Evolutionary conservation across 2,329 filamentous ascomycete species (phyloP).

Genomic region (Alternaria solani): DNA sequence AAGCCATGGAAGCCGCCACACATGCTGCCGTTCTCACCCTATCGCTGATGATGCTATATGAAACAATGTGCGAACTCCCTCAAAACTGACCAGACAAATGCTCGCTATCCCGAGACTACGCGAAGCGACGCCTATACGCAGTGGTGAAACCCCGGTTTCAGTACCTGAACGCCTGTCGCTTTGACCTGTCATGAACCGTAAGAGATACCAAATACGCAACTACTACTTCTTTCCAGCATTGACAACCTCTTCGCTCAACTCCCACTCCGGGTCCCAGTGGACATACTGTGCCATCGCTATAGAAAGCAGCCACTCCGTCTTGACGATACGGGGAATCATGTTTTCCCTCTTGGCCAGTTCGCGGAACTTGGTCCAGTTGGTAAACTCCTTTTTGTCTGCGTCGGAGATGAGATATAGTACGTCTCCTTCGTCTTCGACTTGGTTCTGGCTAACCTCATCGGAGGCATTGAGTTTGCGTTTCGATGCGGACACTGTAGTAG

Average conservation of each 20-base stretch:
- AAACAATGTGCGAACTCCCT: neutral
- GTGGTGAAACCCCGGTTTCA: conserved; percentile 18
- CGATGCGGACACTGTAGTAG: conserved; percentile 67
- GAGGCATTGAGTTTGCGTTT: conserved; percentile 45
- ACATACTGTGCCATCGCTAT: conserved; percentile 88
- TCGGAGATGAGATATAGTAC: conserved; percentile 82
- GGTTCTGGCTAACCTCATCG: conserved; percentile 60
- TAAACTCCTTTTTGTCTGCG: conserved; percentile 68
- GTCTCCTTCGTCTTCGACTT: conserved; percentile 65
- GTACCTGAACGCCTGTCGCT: conserved; percentile 30
- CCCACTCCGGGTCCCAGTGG: conserved; percentile 47
- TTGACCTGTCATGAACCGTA: conserved; percentile 16
- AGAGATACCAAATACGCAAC: neutral
- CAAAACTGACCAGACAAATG: neutral
- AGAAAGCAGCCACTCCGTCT: conserved; percentile 87
- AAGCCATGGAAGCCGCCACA: neutral
- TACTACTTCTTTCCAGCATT: conserved; percentile 29
- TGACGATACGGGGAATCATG: conserved; percentile 82
- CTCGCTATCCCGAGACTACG: neutral
- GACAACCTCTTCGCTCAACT: conserved; percentile 44
- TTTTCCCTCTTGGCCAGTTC: conserved; percentile 79
- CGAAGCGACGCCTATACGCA: conserved; percentile 12
- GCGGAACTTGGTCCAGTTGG: conserved; percentile 80
- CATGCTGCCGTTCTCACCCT: neutral
- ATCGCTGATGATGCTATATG: neutral